Conservation (phyloP, 768 basidiomycete species). For the Goffeauzyma gilvescens region DNA sequence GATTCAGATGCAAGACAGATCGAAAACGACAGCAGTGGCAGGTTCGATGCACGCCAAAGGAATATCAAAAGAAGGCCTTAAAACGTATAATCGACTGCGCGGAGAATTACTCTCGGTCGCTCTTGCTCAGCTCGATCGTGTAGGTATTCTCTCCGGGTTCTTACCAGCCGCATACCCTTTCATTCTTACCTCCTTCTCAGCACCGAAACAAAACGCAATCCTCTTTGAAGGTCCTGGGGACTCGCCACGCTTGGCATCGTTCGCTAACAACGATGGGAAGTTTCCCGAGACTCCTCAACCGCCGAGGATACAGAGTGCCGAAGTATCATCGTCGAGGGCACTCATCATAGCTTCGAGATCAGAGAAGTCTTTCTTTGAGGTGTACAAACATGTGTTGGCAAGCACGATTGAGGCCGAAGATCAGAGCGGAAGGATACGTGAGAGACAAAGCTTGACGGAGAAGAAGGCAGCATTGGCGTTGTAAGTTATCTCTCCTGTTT, state of each 20-base stretch:
- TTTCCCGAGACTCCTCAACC: too few relatives aligned
- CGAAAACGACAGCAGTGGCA: not conserved
- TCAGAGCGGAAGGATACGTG: conserved; percentile 63
- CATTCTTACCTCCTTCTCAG: conserved; percentile 33
- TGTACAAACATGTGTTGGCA: too few relatives aligned
- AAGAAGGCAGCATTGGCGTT: conserved; percentile 70
- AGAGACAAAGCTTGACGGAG: conserved; percentile 67
- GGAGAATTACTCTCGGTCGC: conserved; percentile 1
- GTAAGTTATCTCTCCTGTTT: conserved; percentile 40
- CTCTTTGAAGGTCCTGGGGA: conserved; percentile 20
- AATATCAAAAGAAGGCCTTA: too few relatives aligned
- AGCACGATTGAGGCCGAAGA: conserved; percentile 69
- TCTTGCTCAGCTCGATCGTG: conserved; percentile 54
- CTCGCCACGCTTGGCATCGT: too few relatives aligned
- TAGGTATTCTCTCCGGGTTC: conserved; percentile 56
- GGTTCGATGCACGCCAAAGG: too few relatives aligned
- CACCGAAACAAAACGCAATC: conserved; percentile 19
- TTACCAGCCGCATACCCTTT: conserved; percentile 60
- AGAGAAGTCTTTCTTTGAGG: too few relatives aligned
- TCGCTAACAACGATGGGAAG: too few relatives aligned
- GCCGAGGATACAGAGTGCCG: too few relatives aligned
- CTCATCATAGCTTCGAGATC: too few relatives aligned
- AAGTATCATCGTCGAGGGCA: too few relatives aligned
- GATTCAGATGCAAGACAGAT: conserved; percentile 21
- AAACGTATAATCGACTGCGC: not conserved